Evolutionary conservation across 2,329 filamentous ascomycete species (phyloP).

Genomic region (Ceratocystiopsis sp.): DNA sequence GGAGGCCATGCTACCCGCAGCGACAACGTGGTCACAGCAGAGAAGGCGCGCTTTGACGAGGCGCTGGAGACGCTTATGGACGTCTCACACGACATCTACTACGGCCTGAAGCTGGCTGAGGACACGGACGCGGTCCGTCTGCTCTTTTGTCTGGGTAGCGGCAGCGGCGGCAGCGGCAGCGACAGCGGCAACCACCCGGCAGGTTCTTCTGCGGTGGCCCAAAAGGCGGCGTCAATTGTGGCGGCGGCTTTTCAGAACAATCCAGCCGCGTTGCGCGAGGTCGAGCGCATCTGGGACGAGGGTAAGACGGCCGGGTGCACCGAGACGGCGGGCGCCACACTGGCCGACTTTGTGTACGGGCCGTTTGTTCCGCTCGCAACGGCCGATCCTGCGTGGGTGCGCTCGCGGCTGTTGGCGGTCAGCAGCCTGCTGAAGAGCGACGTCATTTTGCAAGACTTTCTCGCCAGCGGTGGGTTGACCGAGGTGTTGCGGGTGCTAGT

Average conservation of each 20-base stretch:
- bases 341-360: constrained; percentile 25
- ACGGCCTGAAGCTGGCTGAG: constrained; percentile 44
- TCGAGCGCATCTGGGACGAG: constrained; percentile 29
- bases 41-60: constrained; percentile 22
- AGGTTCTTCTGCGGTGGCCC: constrained; percentile 17
- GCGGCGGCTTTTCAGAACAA: constrained; percentile 48
- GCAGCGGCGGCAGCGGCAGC: constrained; percentile 10
- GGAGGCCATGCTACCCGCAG: neutral
- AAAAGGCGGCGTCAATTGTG: constrained; percentile 39
- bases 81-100: constrained; percentile 52
- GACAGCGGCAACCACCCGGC: constrained; percentile 7
- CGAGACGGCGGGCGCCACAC: neutral
- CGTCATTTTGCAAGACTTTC: constrained; percentile 35
- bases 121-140: constrained; percentile 33
- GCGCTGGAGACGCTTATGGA: constrained; percentile 44
- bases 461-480: constrained; percentile 34
- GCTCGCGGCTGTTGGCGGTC: constrained; percentile 30
- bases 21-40: constrained; percentile 1
- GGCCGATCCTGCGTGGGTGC: constrained; percentile 14
- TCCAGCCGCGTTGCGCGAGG: constrained; percentile 36
- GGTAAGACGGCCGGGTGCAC: constrained; percentile 23
- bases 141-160: constrained; percentile 39
- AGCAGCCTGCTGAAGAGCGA: constrained; percentile 38
- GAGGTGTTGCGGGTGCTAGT: constrained; percentile 34
- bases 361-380: constrained; percentile 14